Base-by-base conservation (phyloP, 129 eudicot species). In the Flaveria brownii region DNA sequence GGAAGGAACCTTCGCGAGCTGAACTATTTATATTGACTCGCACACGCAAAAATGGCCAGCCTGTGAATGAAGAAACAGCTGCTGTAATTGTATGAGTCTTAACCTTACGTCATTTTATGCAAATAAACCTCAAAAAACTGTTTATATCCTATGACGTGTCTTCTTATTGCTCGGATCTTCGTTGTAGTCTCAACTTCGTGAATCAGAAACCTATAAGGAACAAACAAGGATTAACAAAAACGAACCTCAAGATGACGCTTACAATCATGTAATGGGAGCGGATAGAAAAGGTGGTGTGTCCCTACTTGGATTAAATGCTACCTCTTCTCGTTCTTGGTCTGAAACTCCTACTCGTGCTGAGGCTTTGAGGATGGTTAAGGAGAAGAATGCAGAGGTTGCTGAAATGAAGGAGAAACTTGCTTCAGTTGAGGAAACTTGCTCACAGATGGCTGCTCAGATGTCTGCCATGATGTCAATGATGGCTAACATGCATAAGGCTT, bases 401-500 rank as follows among this genome's bases (percentile, higher is more conserved):
- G 86, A 87, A 74, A 82, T 87, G 85, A 80, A 80, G 61, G 82
- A 87, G 74, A 84, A 71, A 57, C 86, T 87, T 84, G 59, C 82
- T 36, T 54, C 73, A 54, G 71, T 87, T 83, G 91, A 87, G 79
- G 84, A 84, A 82, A 82, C 85, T 13, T 87, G 91, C 61, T 72
- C 88, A 36, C 86, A 84, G 71, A 82, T 87, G 88, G 88, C 88
- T 16, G 50, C 87, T 2, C 92, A 87, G 74, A 85, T 87, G 87
- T 73, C 92, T 64, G 67, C 77, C 13, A 80, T 87, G 87, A 78
- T 87, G 84, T 83, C 80, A 4, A 82, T 87, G 87, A 85, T 87
- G 82, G 79, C 88, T 42, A 71, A 78, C 46, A 78, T 78, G 82
- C 81, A 80, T 22, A 81, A 68, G 51, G 76, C 2, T 65, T 20